Evolutionary conservation across 495 filamentous ascomycete species (phyloP).

Genomic region (Aspergillus kassunensis): DNA sequence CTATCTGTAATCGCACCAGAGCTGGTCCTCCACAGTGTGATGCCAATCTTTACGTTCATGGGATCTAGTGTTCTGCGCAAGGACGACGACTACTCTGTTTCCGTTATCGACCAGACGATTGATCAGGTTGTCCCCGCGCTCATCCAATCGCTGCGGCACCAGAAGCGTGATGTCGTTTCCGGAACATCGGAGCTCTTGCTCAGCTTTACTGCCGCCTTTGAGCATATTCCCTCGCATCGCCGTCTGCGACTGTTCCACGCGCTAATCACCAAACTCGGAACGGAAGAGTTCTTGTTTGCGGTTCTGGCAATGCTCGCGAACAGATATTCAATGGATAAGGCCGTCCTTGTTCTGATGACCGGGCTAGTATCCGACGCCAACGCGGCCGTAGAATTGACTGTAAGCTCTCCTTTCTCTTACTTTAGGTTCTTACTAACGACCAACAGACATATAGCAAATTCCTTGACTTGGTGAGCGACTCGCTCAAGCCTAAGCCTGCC

Average conservation of each 20-base stretch:
- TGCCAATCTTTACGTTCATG: constrained; percentile 99
- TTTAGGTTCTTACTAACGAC: constrained; percentile 15
- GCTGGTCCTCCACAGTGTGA: constrained; percentile 87
- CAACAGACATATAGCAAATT: constrained; percentile 62
- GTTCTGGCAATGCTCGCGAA: constrained; percentile 47
- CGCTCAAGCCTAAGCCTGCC: constrained; percentile 63
- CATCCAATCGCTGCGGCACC: constrained; percentile 76
- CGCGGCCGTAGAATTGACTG: constrained; percentile 60
- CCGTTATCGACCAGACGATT: constrained; percentile 83
- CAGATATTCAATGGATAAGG: constrained; percentile 41
- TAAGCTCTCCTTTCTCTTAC: constrained; percentile 12
- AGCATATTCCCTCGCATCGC: constrained; percentile 85
- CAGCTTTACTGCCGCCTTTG: constrained; percentile 91
- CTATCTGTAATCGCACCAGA: constrained; percentile 82
- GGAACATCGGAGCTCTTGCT: constrained; percentile 81
- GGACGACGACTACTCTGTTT: constrained; percentile 91
- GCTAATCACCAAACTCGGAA: constrained; percentile 72
- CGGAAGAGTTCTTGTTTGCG: constrained; percentile 63
- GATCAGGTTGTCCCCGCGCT: constrained; percentile 85
- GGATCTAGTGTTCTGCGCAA: constrained; percentile 80
- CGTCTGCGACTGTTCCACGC: constrained; percentile 76
- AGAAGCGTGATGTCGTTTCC: constrained; percentile 68
- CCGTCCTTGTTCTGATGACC: constrained; percentile 42
- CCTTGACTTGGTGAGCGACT: constrained; percentile 66
- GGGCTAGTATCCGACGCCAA: constrained; percentile 48